Conservation (phyloP, 2,329 filamentous ascomycete species). For the Coniochaeta hoffmannii region DNA sequence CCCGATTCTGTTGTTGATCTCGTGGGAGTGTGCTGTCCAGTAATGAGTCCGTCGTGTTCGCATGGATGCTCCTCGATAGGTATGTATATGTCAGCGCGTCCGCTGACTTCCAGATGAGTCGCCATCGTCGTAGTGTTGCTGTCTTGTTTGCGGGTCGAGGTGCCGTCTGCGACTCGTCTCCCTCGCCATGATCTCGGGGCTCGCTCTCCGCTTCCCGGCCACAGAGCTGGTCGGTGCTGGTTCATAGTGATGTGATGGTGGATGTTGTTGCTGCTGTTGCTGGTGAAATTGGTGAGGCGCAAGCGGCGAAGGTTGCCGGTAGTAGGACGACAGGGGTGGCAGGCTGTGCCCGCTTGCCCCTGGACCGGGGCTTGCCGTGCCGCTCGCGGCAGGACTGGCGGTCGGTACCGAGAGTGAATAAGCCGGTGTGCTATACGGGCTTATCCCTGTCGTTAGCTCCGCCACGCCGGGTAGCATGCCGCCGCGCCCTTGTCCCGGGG, state of each 20-base stretch:
- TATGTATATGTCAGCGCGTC: background rate
- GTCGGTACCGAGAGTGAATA: slow-evolving; percentile 37
- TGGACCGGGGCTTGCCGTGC: slow-evolving; percentile 31
- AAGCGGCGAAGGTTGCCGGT: slow-evolving; percentile 13
- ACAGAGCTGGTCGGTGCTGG: slow-evolving; percentile 13
- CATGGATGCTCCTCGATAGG: background rate
- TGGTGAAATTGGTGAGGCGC: background rate
- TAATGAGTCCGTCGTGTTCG: too few relatives aligned
- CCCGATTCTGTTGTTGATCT: background rate
- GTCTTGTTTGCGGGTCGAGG: slow-evolving; percentile 17
- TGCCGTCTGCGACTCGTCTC: slow-evolving; percentile 36
- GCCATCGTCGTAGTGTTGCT: background rate
- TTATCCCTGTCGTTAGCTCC: slow-evolving; percentile 57
- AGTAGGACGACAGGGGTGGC: slow-evolving; percentile 26
- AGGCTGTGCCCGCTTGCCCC: slow-evolving; percentile 22
- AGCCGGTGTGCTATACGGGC: slow-evolving; percentile 51
- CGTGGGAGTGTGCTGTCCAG: too few relatives aligned
- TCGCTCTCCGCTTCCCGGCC: slow-evolving; percentile 45
- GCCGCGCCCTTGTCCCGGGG: slow-evolving; percentile 9
- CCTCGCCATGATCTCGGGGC: slow-evolving; percentile 35
- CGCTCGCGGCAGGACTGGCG: slow-evolving; percentile 28
- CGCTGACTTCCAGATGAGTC: background rate
- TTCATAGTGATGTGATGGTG: background rate
- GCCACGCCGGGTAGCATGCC: slow-evolving; percentile 50
- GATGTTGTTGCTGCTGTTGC: background rate